phyloP scores from a whole-genome alignment of 148 eudicot species.

The Nepenthes gracilis region DNA sequence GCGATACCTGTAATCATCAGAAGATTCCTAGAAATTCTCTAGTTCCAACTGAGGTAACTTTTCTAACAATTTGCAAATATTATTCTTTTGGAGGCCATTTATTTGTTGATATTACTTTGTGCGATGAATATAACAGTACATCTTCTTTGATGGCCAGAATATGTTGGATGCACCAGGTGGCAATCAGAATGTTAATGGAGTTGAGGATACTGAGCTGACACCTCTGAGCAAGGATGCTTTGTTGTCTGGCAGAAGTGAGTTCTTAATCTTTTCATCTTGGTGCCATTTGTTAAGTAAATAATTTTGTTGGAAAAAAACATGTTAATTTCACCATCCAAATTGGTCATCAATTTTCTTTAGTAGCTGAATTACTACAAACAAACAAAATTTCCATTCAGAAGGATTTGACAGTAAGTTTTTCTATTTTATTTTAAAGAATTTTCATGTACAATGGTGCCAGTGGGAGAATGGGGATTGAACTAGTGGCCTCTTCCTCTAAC shows the following conservation, averaged over 20 bases:
- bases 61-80: background rate
- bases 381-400: too few relatives aligned
- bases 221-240: slow-evolving; percentile 3
- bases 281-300: background rate
- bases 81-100: background rate
- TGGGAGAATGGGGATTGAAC: too few relatives aligned
- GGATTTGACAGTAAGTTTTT: too few relatives aligned
- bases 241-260: slow-evolving; percentile 15
- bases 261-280: background rate
- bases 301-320: background rate
- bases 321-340: slow-evolving; percentile 1
- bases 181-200: slow-evolving; percentile 9
- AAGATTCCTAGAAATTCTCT: slow-evolving; percentile 14
- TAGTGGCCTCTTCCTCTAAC: too few relatives aligned
- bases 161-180: slow-evolving; percentile 3
- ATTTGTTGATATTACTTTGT: background rate
- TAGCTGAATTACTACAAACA: too few relatives aligned
- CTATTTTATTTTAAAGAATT: too few relatives aligned
- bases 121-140: background rate
- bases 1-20: slow-evolving; percentile 12
- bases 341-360: too few relatives aligned
- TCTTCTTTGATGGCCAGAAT: background rate
- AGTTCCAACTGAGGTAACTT: slow-evolving; percentile 13
- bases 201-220: slow-evolving; percentile 7
- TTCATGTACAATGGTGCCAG: too few relatives aligned